Evolutionary conservation across 805 yeast species (phyloP), one percentile per base, ranked within the genome.

Genomic region (Wickerhamiella australiensis): DNA sequence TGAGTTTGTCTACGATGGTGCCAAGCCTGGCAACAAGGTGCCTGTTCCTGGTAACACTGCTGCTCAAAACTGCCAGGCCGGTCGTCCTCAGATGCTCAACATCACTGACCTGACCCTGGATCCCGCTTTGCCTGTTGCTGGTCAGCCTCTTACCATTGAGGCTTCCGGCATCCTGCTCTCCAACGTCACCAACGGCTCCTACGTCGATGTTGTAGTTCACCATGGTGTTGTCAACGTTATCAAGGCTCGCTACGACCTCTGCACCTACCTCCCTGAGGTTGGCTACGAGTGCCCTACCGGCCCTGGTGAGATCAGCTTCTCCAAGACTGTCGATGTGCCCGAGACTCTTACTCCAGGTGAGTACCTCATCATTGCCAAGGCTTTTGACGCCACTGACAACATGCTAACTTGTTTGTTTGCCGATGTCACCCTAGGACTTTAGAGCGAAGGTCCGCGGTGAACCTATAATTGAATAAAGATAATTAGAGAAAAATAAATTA

Each of bases 281-380:
- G 95, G 84, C 60, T 68, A 87, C 71, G 73, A 76, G 53, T 92
- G 98, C 65, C 98, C 98, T 1, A 66, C 92, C 42, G 63, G 70
- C 47, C 69, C 76, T 56, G 98, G 97, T 12, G 64, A 67, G 47
- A 81, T 85, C 58, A 68, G 70, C 49, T 68, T 92, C 50, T 64
- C 74, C 23, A 87, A 87, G 65, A 66, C 70, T 40, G 92, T 92
- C 22, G 90, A 80, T 59, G 77, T 92, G 50, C 98, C 98, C 15
- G 71, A 73, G 13, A 92, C 87, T 64, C 94, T 90, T 25, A 97
- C 98, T 52, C 95, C 97, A 22, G 98, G 98, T 37, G 82, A 76
- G 61, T 92, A 92, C 69, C 69, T 77, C 27, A 94, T 88, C 26
- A 70, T 74, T 47, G 97, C 96, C 20, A 78, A 90, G 61, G 98